A percentile compares a stretch with the other conserved stretches of the same genome.
Conservation (phyloP, 352 stramenopile species). For the Phytophthora chlamydospora region DNA sequence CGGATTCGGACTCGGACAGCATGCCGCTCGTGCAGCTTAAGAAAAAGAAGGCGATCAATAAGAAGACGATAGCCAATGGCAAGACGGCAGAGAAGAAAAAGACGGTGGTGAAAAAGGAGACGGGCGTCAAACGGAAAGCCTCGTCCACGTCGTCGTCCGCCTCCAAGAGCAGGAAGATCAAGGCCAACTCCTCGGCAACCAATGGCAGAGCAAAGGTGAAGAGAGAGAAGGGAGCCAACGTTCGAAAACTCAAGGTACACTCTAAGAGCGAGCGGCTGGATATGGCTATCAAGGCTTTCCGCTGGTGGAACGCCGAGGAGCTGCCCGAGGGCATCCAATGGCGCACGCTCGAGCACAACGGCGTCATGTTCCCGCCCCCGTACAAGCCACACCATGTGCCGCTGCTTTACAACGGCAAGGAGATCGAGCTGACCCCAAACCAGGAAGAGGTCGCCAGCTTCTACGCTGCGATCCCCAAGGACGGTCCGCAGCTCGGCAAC, state of each 20-base stretch:
- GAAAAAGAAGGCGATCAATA: slow-evolving; percentile 68
- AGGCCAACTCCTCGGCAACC: slow-evolving; percentile 21
- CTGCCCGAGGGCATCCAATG: slow-evolving; percentile 96
- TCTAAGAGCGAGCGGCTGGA: slow-evolving; percentile 94
- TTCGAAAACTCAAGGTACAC: slow-evolving; percentile 93
- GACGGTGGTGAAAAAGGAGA: slow-evolving; percentile 53
- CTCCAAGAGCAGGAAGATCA: slow-evolving; percentile 57
- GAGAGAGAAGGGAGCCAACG: slow-evolving; percentile 47
- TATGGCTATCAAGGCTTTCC: slow-evolving; percentile 98
- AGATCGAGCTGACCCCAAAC: slow-evolving; percentile 93
- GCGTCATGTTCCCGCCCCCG: slow-evolving; percentile 96
- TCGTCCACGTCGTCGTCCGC: slow-evolving; percentile 25
- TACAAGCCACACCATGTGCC: slow-evolving; percentile 97
- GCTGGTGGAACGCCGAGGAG: slow-evolving; percentile 98
- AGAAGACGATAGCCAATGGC: slow-evolving; percentile 30
- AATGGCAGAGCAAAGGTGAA: slow-evolving; percentile 57
- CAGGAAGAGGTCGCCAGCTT: slow-evolving; percentile 97
- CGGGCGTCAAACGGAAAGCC: slow-evolving; percentile 64
- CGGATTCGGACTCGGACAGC: slow-evolving; percentile 80
- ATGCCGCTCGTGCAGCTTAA: slow-evolving; percentile 85
- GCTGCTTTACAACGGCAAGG: slow-evolving; percentile 94
- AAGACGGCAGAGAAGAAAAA: slow-evolving; percentile 34
- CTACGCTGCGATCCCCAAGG: slow-evolving; percentile 95
- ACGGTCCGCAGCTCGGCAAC: slow-evolving; percentile 98
- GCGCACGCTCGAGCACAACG: slow-evolving; percentile 99